phyloP scores from a whole-genome alignment of 352 stramenopile genomes.

The Albugo candida region DNA sequence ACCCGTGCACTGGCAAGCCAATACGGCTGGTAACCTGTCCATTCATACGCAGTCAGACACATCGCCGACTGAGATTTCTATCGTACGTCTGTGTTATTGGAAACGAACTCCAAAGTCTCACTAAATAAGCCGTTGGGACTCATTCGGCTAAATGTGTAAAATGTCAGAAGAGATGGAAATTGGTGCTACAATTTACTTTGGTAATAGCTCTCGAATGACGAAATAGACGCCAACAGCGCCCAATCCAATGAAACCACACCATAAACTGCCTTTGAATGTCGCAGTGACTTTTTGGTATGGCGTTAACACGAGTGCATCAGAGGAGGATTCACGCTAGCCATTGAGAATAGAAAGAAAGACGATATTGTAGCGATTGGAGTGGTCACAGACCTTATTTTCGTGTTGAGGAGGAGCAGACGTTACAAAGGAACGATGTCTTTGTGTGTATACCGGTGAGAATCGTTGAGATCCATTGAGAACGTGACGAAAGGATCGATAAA shows the following conservation, averaged over 20 bases:
- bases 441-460: too few relatives aligned
- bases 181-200: conserved; percentile 71
- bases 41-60: neutral
- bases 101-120: conserved; percentile 49
- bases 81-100: conserved; percentile 41
- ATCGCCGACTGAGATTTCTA: neutral
- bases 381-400: too few relatives aligned
- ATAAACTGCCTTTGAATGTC: conserved; percentile 75
- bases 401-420: too few relatives aligned
- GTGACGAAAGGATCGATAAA: too few relatives aligned
- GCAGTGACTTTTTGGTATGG: conserved; percentile 88
- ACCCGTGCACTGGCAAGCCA: conserved; percentile 81
- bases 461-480: too few relatives aligned
- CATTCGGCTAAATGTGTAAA: conserved; percentile 30
- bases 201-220: conserved; percentile 81
- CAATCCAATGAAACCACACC: conserved; percentile 70
- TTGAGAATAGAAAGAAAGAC: too few relatives aligned
- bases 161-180: neutral
- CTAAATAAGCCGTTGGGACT: conserved; percentile 68
- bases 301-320: conserved; percentile 74
- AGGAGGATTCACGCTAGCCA: too few relatives aligned
- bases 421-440: too few relatives aligned
- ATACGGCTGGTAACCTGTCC: conserved; percentile 58
- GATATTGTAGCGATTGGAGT: too few relatives aligned
- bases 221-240: conserved; percentile 81